Base-by-base conservation (phyloP, 768 basidiomycete genomes). In the Polyporus arcularius region DNA sequence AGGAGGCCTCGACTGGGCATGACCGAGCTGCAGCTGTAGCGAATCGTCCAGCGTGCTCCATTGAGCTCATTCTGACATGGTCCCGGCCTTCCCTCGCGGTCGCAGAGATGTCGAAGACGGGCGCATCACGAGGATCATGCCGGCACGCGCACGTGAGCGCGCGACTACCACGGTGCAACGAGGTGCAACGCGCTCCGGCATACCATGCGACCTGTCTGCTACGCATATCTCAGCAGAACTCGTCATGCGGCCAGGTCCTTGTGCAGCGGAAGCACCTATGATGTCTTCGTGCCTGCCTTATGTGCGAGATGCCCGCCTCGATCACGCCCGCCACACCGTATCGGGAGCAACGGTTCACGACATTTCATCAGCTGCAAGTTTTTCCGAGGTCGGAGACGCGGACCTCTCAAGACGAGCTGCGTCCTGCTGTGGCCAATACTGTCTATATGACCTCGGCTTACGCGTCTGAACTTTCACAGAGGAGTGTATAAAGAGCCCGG, bases 101-200 rank as follows among this genome's bases (percentile, higher is more conserved):
- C 8, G 21, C 26, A 18, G 12, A 21, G 43, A 2, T 45, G n/a
- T n/a, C n/a, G 43, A 45, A n/a, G 43, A 26, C n/a, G 43, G n/a
- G 43, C 43, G 43, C 53, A 61, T 56, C 55, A 52, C 42, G 55
- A 14, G 35, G 32, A 47, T 55, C 60, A 53, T 31, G 60, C 50
- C 56, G 60, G 7, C 12, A 18, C 26, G 38, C 15, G 31, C 28
- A 21, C 55, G 55, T 54, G 60, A 55, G 60, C 38, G 49, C 11
- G 11, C 42, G 54, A 21, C 38, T 40, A 52, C 60, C 15, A 42
- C 32, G 41, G 30, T 42, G 52, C 52, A 41, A 54, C 40, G 43
- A 28, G 41, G 30, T 42, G 52, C 52, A 41, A 54, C 40, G 43
- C 21, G 30, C 43, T 12, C 35, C 48, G 43, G 10, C 3, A 38